A percentile compares a stretch with the other conserved stretches of the same genome.
phyloP scores from a whole-genome alignment of 176 grass and related monocot genomes.

The Aegilops speltoides region DNA sequence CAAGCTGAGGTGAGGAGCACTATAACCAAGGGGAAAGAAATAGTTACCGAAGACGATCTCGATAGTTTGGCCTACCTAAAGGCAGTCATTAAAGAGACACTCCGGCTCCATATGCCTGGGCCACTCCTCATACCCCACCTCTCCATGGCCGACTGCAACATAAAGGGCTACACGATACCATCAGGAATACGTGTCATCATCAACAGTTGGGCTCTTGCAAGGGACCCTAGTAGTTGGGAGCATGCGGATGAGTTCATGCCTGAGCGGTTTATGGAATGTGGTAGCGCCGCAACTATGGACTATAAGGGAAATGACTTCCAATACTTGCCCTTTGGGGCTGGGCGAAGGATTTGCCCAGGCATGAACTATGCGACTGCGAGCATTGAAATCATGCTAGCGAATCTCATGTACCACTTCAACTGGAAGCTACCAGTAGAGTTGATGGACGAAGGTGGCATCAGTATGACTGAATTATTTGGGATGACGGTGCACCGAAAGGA shows the following conservation, averaged over 20 bases:
- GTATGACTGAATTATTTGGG: not conserved
- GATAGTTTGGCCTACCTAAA: not conserved
- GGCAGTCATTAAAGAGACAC: not conserved
- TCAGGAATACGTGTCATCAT: not conserved
- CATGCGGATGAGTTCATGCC: conserved; percentile 23
- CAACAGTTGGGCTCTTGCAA: not conserved
- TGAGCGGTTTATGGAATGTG: conserved; percentile 18
- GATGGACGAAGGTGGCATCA: not conserved
- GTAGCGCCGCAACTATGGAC: not conserved
- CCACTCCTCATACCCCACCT: conserved; percentile 39
- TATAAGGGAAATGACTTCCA: not conserved
- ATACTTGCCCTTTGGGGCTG: not conserved
- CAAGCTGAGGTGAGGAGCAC: not conserved
- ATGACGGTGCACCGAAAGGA: not conserved
- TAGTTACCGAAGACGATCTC: not conserved
- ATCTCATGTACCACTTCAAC: not conserved
- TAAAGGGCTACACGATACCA: conserved; percentile 36
- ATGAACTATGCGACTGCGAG: not conserved
- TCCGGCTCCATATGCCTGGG: conserved; percentile 25
- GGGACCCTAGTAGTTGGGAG: conserved; percentile 33
- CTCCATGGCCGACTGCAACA: conserved; percentile 23
- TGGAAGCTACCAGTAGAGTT: not conserved
- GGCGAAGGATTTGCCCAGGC: not conserved
- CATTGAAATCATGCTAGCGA: not conserved
- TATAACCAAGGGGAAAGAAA: not conserved